Base-by-base conservation (phyloP, 352 stramenopile genomes). In the Pythium brachiatum region DNA sequence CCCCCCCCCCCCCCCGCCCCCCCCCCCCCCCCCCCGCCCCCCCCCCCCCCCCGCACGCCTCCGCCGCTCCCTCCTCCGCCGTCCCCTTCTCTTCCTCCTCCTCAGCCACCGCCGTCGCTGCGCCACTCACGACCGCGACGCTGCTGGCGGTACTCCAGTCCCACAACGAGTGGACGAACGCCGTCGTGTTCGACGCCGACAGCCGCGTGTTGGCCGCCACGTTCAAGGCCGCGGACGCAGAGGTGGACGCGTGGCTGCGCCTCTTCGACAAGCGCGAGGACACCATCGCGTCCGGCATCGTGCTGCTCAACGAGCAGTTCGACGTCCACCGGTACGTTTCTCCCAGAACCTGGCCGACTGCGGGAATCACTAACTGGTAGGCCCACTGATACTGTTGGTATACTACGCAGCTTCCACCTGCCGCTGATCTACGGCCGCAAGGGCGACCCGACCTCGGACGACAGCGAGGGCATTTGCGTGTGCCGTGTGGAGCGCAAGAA, bases 241-340 rank as follows among this genome's bases (percentile, higher is more conserved):
- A 94, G 29, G 43, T 70, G 18, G 57, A 70, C 44, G 64, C 64
- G 43, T 70, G 64, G 64, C 51, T 62, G 23, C 48, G 52, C 56
- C 76, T 94, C n/a, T 90, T 88, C 32, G 74, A 86, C 69, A 90
- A 89, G 75, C 84, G 84, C 11, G 84, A 94, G 26, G 71, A 81
- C 34, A 90, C 84, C 29, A 90, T 94, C 59, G 81, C 73, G 18
- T 76, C 78, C 0, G 84, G 84, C 0, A 90, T 92, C 63, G 60
- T 94, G 8, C 55, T 90, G 31, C 67, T 87, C 6, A 83, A 79
- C 25, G 84, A 94, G 69, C 84, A 94, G 65, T 94, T 88, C 60
- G 84, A 94, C 62, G 82, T 94, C 39, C 84, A 93, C 57, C 79
- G 82, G 82, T 91, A 58, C 31, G 73, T 43, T 23, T n/a, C n/a